Conservation (phyloP, 192 early-diverging fungal genomes). For the Backusella macrospora region DNA sequence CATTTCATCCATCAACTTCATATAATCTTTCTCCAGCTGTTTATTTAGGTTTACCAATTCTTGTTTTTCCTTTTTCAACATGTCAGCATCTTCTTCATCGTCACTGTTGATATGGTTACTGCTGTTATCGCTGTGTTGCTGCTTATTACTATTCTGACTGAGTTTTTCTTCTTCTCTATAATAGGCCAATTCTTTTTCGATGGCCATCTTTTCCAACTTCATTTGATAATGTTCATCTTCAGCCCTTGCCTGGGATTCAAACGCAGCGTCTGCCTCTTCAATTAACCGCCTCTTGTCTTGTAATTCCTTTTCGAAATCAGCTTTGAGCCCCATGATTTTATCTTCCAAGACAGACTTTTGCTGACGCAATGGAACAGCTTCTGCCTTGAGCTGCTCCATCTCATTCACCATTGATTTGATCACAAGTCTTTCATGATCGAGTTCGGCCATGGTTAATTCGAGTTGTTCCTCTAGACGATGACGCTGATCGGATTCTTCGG, state of each 20-base stretch:
- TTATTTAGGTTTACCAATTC: slow-evolving; percentile 63
- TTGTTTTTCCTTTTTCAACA: slow-evolving; percentile 52
- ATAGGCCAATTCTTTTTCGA: slow-evolving; percentile 20
- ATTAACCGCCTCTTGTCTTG: slow-evolving; percentile 29
- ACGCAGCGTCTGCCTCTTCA: slow-evolving; percentile 32
- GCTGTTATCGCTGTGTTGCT: too few relatives aligned
- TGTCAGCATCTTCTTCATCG: slow-evolving; percentile 45
- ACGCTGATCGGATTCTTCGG: background rate
- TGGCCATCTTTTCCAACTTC: slow-evolving; percentile 10
- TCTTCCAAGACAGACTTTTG: background rate
- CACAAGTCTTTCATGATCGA: slow-evolving; percentile 3
- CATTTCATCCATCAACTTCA: slow-evolving; percentile 74
- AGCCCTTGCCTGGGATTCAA: slow-evolving; percentile 20
- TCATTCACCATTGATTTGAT: background rate
- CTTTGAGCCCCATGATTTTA: background rate
- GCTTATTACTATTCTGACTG: too few relatives aligned
- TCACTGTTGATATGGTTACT: background rate
- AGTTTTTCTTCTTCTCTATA: background rate
- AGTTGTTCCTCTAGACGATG: slow-evolving; percentile 39
- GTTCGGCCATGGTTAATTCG: slow-evolving; percentile 22
- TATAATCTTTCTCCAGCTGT: slow-evolving; percentile 73
- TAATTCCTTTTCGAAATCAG: slow-evolving; percentile 25
- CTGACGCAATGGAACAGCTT: background rate
- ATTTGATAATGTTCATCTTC: slow-evolving; percentile 34
- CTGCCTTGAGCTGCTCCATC: slow-evolving; percentile 8